Evolutionary conservation across 2,329 filamentous ascomycete genomes (phyloP).

Genomic region (Verticillium zaregamsianum): DNA sequence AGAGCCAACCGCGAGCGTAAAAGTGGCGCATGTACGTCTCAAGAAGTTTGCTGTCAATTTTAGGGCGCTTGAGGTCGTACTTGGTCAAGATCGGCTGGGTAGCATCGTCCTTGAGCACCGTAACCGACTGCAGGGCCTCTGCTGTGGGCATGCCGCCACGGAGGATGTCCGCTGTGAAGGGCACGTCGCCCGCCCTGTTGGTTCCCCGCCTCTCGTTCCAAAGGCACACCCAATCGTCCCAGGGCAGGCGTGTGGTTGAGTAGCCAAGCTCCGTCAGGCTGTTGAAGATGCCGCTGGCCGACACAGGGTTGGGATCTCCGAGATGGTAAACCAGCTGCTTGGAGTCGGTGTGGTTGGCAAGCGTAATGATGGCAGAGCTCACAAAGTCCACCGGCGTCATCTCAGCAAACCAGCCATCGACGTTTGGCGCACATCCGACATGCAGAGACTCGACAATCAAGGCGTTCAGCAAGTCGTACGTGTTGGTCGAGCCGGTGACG

Average conservation of each 20-base stretch:
- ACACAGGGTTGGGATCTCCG: slow-evolving; percentile 66
- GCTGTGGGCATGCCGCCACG: slow-evolving; percentile 76
- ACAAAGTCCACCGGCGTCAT: slow-evolving; percentile 85
- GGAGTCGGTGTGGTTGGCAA: slow-evolving; percentile 59
- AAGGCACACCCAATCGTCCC: slow-evolving; percentile 69
- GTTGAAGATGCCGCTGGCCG: slow-evolving; percentile 62
- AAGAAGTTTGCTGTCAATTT: slow-evolving; percentile 65
- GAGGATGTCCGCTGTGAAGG: slow-evolving; percentile 75
- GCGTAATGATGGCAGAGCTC: slow-evolving; percentile 66
- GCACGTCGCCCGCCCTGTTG: slow-evolving; percentile 61
- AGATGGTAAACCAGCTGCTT: slow-evolving; percentile 69
- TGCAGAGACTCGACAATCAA: slow-evolving; percentile 73
- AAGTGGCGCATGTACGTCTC: slow-evolving; percentile 78
- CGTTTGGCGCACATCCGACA: slow-evolving; percentile 64
- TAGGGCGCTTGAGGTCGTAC: slow-evolving; percentile 57
- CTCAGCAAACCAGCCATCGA: slow-evolving; percentile 72
- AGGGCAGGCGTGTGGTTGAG: slow-evolving; percentile 59
- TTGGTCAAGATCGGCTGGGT: slow-evolving; percentile 56
- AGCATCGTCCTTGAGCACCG: slow-evolving; percentile 66
- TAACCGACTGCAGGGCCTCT: slow-evolving; percentile 66
- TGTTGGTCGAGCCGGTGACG: slow-evolving; percentile 68
- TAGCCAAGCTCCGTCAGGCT: slow-evolving; percentile 65
- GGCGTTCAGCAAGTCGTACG: slow-evolving; percentile 73
- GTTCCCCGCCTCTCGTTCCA: slow-evolving; percentile 69
- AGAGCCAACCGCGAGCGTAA: slow-evolving; percentile 74